phyloP scores from a whole-genome alignment of 768 basidiomycete species.

The Suillus ampliporus region DNA sequence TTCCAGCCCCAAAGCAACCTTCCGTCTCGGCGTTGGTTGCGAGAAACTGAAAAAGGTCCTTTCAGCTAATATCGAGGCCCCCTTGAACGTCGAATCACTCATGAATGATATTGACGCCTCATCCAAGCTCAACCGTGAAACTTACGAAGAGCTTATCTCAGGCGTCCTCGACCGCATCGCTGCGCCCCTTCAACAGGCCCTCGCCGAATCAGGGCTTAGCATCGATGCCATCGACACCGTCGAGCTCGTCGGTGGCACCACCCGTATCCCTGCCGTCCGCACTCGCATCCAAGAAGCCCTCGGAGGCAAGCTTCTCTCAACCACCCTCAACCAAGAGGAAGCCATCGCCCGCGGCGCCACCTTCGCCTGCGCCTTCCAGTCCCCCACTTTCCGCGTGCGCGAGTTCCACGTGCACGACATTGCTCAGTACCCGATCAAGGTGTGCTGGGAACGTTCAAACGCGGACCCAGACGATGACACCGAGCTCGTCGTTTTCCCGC shows the following conservation, averaged over 20 bases:
- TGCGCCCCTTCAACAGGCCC: conserved; percentile 75
- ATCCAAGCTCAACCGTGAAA: conserved; percentile 82
- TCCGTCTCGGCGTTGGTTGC: conserved; percentile 87
- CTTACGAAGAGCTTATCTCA: conserved; percentile 79
- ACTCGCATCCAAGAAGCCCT: conserved; percentile 84
- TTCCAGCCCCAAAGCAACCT: conserved; percentile 87
- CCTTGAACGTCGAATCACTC: conserved; percentile 93
- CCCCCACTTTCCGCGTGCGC: conserved; percentile 96
- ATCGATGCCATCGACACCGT: conserved; percentile 87
- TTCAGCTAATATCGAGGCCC: conserved; percentile 89
- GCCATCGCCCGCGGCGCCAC: conserved; percentile 96
- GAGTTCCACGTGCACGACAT: conserved; percentile 92
- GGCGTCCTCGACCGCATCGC: conserved; percentile 79
- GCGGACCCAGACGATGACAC: conserved; percentile 88
- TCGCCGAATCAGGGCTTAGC: conserved; percentile 79
- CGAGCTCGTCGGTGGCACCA: conserved; percentile 93
- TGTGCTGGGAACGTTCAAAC: conserved; percentile 80
- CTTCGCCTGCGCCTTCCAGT: conserved; percentile 96
- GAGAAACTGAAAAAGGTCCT: conserved; percentile 97
- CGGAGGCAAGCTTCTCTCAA: conserved; percentile 80
- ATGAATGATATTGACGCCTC: conserved; percentile 95
- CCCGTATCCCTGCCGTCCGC: conserved; percentile 93
- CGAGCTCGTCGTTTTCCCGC: conserved; percentile 89
- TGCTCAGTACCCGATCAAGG: conserved; percentile 87
- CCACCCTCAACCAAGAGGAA: conserved; percentile 98